Conservation (phyloP, 306 rosid genomes). For the Crataegus laevigata region DNA sequence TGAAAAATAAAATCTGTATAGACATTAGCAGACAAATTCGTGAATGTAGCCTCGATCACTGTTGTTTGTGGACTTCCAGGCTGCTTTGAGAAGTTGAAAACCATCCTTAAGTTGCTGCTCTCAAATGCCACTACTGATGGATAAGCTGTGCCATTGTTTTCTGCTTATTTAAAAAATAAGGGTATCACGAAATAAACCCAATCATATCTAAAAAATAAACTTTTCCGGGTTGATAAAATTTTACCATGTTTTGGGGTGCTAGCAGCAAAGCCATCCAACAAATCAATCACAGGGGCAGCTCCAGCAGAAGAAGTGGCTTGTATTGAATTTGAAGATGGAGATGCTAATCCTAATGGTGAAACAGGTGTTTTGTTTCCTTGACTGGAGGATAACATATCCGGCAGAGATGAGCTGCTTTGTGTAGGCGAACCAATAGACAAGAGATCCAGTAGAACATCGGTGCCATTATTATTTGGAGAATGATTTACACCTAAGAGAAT, state of each 20-base stretch:
- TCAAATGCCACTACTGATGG: constrained; percentile 80
- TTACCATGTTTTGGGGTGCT: constrained; percentile 44
- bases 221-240: constrained; percentile 8
- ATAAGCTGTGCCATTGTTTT: constrained; percentile 62
- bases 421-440: constrained; percentile 58
- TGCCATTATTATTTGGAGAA: constrained; percentile 56
- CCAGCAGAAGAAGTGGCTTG: constrained; percentile 42
- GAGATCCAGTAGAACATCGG: constrained; percentile 74
- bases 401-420: constrained; percentile 38
- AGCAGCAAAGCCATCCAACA: constrained; percentile 59
- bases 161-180: constrained; percentile 33
- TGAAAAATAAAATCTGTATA: constrained; percentile 85
- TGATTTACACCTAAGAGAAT: constrained; percentile 43
- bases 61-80: constrained; percentile 83
- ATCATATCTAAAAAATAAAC: not conserved
- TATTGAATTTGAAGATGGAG: constrained; percentile 49
- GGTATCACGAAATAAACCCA: constrained; percentile 10
- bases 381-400: constrained; percentile 45
- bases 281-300: constrained; percentile 63
- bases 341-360: constrained; percentile 58
- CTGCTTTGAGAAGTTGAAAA: constrained; percentile 70
- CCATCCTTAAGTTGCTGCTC: constrained; percentile 76
- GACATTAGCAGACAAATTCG: constrained; percentile 54
- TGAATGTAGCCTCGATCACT: constrained; percentile 59
- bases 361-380: constrained; percentile 42